Evolutionary conservation across 148 eudicot genomes (phyloP), one percentile per base, ranked within the genome.

Genomic region (Selenicereus undatus): DNA sequence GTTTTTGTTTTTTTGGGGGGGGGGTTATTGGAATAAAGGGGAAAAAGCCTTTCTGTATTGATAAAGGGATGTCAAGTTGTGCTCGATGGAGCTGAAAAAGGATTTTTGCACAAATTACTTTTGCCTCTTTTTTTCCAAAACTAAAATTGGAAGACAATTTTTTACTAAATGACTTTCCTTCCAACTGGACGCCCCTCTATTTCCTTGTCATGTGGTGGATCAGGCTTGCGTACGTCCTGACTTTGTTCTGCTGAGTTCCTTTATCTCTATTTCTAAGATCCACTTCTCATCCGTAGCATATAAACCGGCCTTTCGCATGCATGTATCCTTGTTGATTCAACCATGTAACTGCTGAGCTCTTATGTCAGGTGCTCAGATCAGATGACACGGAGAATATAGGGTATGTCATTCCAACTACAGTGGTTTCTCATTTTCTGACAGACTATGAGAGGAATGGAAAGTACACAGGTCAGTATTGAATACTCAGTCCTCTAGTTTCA

Each of bases 371-470:
- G 72, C 91, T 89, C 87, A 91, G 96, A 81, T 95, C 98, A 80
- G 98, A 93, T 65, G 98, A 93, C 50, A 87, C 88, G 29, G 98
- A 95, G 83, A 95, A 95, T 89, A 95, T 95, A 83, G 98, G 98
- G 52, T 95, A 95, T 77, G 98, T 95, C 66, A 93, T 95, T 84
- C 98, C 98, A 83, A 91, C 98, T 43, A 88, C 93, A 8, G 98
- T 95, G 77, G 94, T 95, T 74, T 89, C 97, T 86, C 98, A 95
- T 89, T 95, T 95, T 85, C 78, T 95, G 81, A 88, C 89, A 65
- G 99, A 95, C 81, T 95, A 91, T 71, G 90, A 93, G 84, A 95
- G 90, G 89, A 91, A 93, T 83, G 97, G 97, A 82, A 93, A 91
- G 82, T 93, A 95, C 91, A 92, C 94, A 76, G 99, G 99, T 95